Base-by-base conservation (phyloP, 2,329 filamentous ascomycete genomes). In the Cercospora sojina region DNA sequence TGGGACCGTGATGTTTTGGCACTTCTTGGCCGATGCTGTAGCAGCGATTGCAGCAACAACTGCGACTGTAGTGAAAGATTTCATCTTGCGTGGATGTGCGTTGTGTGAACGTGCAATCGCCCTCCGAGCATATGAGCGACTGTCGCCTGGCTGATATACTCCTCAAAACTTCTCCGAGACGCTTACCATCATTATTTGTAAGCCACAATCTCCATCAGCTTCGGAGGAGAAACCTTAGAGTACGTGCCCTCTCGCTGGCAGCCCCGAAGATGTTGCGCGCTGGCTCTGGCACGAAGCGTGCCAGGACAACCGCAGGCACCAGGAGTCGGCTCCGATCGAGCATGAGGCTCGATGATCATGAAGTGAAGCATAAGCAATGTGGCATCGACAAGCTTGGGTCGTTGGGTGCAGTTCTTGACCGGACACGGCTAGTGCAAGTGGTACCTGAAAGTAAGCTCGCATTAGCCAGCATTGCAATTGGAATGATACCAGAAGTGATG, bases 1-100 rank as follows among this genome's bases (percentile, higher is more conserved):
- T 1, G 86, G 84, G 5, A 90, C 81, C 1, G 81, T 85, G 32
- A 89, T 72, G 67, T 88, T 83, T 38, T 77, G 77, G 69, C 83
- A 85, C 61, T 72, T 64, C 64, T 72, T 74, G 18, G 75, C 75
- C 43, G 71, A 68, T n/a, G 71, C 73, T 23, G 71, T 55, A 55
- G 69, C 67, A 55, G 67, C 69, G 25, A 76, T 32, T 20, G 69
- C 64, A 18, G 69, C 70, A 35, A 70, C 65, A 56, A 67, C 64
- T n/a, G 71, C 73, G 35, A 67, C 64, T 7, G 70, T 63, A n/a
- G 70, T 59, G 57, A 70, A 70, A 32, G 59, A 70, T 62, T 70
- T 74, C 74, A 76, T 76, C 20, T 53, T 67, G 29, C 25, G 25
- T 5, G 23, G 27, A 25, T 4, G 10, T 16, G 27, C 16, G 27